Conservation (phyloP, 2,329 filamentous ascomycete species). For the Xylaria polymorpha region DNA sequence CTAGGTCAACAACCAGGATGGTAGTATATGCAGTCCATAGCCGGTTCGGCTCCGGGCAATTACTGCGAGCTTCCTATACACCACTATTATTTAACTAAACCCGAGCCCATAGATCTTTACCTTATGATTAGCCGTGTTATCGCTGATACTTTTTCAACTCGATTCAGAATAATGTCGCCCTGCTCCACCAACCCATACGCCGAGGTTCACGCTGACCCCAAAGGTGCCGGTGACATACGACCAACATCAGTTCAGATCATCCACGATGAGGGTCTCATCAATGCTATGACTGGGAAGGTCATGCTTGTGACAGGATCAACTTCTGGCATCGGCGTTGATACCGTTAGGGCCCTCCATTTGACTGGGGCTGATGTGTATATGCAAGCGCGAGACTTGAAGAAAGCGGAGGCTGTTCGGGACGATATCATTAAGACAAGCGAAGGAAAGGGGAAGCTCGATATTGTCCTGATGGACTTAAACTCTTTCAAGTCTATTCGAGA, state of each 20-base stretch:
- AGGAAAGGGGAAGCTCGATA: neutral
- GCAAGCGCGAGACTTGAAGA: slow-evolving; percentile 26
- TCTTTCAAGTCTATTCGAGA: slow-evolving; percentile 5
- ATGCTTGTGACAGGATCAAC: slow-evolving; percentile 28
- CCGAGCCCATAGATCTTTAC: neutral
- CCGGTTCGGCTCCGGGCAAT: neutral
- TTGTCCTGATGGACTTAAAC: neutral
- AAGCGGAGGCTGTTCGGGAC: slow-evolving; percentile 9
- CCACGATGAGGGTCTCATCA: slow-evolving; percentile 24
- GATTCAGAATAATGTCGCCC: neutral
- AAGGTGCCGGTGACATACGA: slow-evolving; percentile 19
- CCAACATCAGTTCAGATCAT: slow-evolving; percentile 26
- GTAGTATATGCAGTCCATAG: neutral
- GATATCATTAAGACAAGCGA: slow-evolving; percentile 16
- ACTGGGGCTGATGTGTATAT: slow-evolving; percentile 33
- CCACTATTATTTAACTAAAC: neutral
- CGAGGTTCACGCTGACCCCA: slow-evolving; percentile 12
- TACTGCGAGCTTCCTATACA: neutral
- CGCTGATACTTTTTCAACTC: neutral
- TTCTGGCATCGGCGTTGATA: slow-evolving; percentile 28
- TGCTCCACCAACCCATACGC: slow-evolving; percentile 14
- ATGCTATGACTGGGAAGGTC: slow-evolving; percentile 17
- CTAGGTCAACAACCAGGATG: neutral
- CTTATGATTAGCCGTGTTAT: neutral
- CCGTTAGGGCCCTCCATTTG: slow-evolving; percentile 21